Conservation (phyloP, 495 filamentous ascomycete genomes). For the Penicillium maclennaniae region DNA sequence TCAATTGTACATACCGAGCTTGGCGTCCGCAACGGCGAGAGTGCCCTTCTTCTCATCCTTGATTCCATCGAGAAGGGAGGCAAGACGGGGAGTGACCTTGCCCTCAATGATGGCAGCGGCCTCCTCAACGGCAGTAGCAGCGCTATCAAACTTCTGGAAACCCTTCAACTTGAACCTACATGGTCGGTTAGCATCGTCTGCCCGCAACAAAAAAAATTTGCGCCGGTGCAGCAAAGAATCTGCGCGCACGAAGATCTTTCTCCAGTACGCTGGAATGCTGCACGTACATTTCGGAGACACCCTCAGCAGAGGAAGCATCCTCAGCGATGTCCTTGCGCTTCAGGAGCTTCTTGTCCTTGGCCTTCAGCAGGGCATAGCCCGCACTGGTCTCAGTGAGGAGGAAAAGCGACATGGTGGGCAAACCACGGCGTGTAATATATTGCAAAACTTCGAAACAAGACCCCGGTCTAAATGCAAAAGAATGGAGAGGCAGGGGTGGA, state of each 20-base stretch:
- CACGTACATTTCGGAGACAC: constrained; percentile 79
- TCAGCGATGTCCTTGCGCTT: constrained; percentile 73
- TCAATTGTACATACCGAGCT: constrained; percentile 62
- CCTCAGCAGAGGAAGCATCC: constrained; percentile 76
- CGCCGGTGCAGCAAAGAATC: constrained; percentile 6
- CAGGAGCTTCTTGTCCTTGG: constrained; percentile 94
- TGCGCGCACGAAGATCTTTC: constrained; percentile 9
- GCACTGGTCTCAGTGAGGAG: constrained; percentile 90
- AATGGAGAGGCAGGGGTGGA: constrained; percentile 20
- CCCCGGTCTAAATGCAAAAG: constrained; percentile 16
- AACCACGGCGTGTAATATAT: constrained; percentile 29
- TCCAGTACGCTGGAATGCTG: constrained; percentile 4
- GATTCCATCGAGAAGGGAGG: constrained; percentile 76
- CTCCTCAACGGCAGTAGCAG: constrained; percentile 80
- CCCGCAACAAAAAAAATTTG: constrained; percentile 25
- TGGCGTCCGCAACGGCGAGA: constrained; percentile 90
- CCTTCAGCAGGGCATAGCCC: constrained; percentile 96
- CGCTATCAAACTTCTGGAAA: constrained; percentile 95
- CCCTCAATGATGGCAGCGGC: constrained; percentile 81
- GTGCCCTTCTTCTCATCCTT: constrained; percentile 98
- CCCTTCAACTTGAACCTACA: constrained; percentile 87
- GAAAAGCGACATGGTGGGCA: constrained; percentile 65
- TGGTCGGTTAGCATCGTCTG: constrained; percentile 25
- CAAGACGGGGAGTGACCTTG: constrained; percentile 91
- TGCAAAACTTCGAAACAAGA: constrained; percentile 16